These are phyloP conservation scores for Mycothermus thermophilus DNA, from an alignment of 495 filamentous ascomycete genomes.

Conservation along the genomic window DNA sequence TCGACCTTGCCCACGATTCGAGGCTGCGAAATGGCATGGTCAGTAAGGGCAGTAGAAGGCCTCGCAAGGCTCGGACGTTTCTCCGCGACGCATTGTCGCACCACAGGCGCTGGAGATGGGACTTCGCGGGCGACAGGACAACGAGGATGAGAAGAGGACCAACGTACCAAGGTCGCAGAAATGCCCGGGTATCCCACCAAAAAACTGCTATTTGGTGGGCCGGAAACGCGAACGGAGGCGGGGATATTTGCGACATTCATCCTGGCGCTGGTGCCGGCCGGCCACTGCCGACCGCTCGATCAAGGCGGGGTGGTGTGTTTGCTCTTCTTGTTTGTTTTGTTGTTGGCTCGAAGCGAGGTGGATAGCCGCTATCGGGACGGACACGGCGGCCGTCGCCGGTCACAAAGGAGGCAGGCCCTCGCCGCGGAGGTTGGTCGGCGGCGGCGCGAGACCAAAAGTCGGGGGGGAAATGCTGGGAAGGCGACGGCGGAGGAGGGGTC, in stretches of 20 bases:
- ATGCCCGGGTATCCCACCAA: constrained; percentile 96
- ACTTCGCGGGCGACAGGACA: constrained; percentile 2
- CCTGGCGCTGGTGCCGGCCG: constrained; percentile 12
- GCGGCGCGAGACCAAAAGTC: too few relatives aligned
- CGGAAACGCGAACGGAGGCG: constrained; percentile 93
- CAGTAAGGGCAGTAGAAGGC: constrained; percentile 7
- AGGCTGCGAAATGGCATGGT: constrained; percentile 43
- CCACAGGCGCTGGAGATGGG: neutral
- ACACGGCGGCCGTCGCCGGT: constrained; percentile 11
- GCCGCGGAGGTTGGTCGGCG: too few relatives aligned
- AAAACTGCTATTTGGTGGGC: constrained; percentile 92
- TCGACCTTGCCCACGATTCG: constrained; percentile 97
- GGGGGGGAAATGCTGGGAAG: too few relatives aligned
- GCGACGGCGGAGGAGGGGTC: too few relatives aligned
- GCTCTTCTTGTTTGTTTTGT: constrained; percentile 9
- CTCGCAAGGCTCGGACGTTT: neutral
- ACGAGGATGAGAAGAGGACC: neutral
- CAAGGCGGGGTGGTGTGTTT: neutral
- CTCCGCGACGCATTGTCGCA: neutral
- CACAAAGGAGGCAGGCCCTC: constrained; percentile 14
- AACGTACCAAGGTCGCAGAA: constrained; percentile 84
- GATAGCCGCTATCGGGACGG: constrained; percentile 4
- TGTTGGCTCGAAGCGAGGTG: too few relatives aligned
- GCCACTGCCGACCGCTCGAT: constrained; percentile 5
- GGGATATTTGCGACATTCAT: constrained; percentile 26